Percentiles rank a stretch among this genome's conserved stretches.
phyloP scores from a whole-genome alignment of 2,329 filamentous ascomycete genomes.

The Aspergillus quadricinctus region DNA sequence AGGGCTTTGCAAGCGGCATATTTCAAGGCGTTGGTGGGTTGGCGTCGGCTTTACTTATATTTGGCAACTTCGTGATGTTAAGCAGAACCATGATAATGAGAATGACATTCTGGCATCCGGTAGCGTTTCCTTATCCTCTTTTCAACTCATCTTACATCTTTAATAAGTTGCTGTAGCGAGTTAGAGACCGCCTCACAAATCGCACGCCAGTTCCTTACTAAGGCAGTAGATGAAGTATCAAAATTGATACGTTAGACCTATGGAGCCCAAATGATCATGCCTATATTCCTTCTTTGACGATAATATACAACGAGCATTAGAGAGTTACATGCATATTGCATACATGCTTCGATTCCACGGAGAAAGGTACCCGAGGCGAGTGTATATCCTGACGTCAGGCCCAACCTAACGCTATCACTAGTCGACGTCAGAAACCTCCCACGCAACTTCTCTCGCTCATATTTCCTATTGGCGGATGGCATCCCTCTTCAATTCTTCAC shows the following conservation, averaged over 20 bases:
- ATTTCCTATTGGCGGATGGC: neutral
- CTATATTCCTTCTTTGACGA: neutral
- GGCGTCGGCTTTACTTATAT: neutral
- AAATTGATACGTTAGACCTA: neutral
- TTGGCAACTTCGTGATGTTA: neutral
- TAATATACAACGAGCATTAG: neutral
- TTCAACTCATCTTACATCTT: neutral
- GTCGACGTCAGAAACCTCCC: neutral
- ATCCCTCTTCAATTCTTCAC: neutral
- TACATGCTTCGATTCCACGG: no score
- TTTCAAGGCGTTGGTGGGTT: slow-evolving; percentile 1
- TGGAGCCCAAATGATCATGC: neutral
- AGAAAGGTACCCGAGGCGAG: neutral
- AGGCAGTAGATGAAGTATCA: neutral
- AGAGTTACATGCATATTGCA: neutral
- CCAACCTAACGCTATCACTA: neutral
- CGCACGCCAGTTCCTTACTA: no score
- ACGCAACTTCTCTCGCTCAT: neutral
- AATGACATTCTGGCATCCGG: neutral
- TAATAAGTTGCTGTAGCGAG: neutral
- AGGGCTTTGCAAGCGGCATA: neutral
- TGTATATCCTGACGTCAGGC: neutral
- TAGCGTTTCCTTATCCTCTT: neutral
- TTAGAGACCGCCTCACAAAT: neutral
- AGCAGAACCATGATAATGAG: neutral